phyloP scores from a whole-genome alignment of 2,329 filamentous ascomycete genomes.

The Talaromyces amestolkiae region DNA sequence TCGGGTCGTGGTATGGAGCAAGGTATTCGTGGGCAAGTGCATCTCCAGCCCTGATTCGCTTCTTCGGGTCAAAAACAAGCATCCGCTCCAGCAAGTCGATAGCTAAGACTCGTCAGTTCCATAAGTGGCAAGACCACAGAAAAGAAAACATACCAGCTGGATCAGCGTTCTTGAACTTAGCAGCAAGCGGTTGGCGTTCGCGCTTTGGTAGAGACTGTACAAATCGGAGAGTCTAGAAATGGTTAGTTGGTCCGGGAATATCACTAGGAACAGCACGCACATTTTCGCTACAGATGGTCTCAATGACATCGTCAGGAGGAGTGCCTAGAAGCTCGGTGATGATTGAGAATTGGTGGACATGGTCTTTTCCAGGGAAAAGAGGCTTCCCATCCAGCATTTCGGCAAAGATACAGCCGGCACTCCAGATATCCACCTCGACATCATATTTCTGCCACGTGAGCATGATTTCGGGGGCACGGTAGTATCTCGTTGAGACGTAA shows the following conservation, averaged over 20 bases:
- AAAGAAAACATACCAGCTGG: constrained; percentile 61
- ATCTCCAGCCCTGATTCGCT: constrained; percentile 81
- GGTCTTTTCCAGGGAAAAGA: constrained; percentile 96
- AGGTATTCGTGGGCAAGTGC: constrained; percentile 91
- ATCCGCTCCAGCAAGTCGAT: constrained; percentile 93
- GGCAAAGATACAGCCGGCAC: constrained; percentile 96
- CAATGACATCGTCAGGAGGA: constrained; percentile 95
- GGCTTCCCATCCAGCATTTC: constrained; percentile 99
- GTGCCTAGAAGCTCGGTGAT: constrained; percentile 97
- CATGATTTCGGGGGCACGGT: constrained; percentile 98
- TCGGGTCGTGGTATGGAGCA: constrained; percentile 93
- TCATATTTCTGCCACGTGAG: constrained; percentile 99
- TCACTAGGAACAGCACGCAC: constrained; percentile 51
- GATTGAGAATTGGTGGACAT: constrained; percentile 99
- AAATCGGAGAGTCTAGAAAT: constrained; percentile 78
- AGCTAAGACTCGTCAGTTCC: constrained; percentile 51
- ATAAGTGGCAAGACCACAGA: not conserved
- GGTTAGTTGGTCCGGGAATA: not conserved
- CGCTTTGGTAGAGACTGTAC: constrained; percentile 96
- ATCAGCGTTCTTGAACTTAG: constrained; percentile 96
- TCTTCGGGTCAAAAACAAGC: constrained; percentile 98
- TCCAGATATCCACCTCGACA: constrained; percentile 98
- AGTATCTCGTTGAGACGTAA: constrained; percentile 98
- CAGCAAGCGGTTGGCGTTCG: constrained; percentile 77
- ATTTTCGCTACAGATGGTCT: constrained; percentile 98